Evolutionary conservation across 257 asterid species (phyloP), one percentile per base, ranked within the genome.

Genomic region (Mitragyna speciosa): DNA sequence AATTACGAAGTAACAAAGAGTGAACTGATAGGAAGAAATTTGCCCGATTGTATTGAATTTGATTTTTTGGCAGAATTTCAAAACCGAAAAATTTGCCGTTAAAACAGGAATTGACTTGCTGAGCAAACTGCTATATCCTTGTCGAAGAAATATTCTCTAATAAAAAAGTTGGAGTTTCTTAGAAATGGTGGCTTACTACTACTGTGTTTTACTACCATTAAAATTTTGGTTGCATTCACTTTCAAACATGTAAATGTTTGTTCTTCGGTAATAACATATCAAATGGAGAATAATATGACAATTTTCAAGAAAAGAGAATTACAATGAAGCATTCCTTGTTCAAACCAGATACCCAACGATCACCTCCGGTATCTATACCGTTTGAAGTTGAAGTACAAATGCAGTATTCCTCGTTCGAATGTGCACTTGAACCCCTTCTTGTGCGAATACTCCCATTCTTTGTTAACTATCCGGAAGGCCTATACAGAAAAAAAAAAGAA

Each of bases 281-380:
- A 3, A 26, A 63, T 10, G 39, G 43, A 65, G 0, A 65, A 59
- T 59, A 31, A 31, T 31, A 30, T 16, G 4, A 30, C 69, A 63
- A 63, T n/a, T 63, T n/a, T 26, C 17, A 63, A 26, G 16, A 11
- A 2, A 63, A 63, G 39, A 28, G 26, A 63, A 28, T 26, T 7
- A 59, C 14, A 59, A 59, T 7, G 11, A 28, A 15, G 12, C 11
- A 15, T 6, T 65, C 70, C 22, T 30, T 28, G 24, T 15, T 65
- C 70, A 1, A 65, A 65, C 22, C 45, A 12, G 5, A 16, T 16
- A 65, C 4, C 54, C 52, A 76, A 74, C 4, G 63, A 79, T 92
- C 93, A 94, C 10, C 97, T 90, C 67, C 97, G 93, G 82, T 94
- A 94, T 15, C 94, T 83, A 72, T 94, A 78, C 15, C 98, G 94